Percentiles rank a stretch among this genome's conserved stretches.
Conservation (phyloP, 106 monocot species). For the Vanilla planifolia region DNA sequence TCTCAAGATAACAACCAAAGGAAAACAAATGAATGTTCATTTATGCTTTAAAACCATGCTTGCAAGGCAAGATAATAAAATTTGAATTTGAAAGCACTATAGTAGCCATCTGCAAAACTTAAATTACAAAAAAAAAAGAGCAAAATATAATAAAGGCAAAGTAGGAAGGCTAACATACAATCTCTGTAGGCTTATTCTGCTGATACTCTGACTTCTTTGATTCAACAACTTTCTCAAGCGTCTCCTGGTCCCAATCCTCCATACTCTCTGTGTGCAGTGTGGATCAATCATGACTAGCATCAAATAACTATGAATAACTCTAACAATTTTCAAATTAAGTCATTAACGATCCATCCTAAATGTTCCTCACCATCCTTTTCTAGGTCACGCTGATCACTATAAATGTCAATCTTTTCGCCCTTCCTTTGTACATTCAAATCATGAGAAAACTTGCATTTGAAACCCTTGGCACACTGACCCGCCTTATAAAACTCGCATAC, state of each 20-base stretch:
- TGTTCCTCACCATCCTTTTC: conserved; percentile 23
- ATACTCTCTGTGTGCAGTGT: conserved; percentile 83
- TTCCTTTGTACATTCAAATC: conserved; percentile 97
- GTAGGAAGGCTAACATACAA: conserved; percentile 55
- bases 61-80: too few relatives aligned
- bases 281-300: too few relatives aligned
- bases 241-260: conserved; percentile 99
- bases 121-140: too few relatives aligned
- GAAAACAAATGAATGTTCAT: too few relatives aligned
- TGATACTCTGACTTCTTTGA: conserved; percentile 82
- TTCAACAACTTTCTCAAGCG: conserved; percentile 82
- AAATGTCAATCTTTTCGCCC: conserved; percentile 93
- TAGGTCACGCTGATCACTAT: conserved; percentile 72
- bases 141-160: too few relatives aligned
- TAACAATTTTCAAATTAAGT: too few relatives aligned
- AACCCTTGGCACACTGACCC: conserved; percentile 87
- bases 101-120: too few relatives aligned
- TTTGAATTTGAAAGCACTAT: too few relatives aligned
- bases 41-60: too few relatives aligned
- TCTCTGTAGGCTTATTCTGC: conserved; percentile 92
- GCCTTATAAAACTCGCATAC: conserved; percentile 96
- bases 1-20: too few relatives aligned
- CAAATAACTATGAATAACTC: too few relatives aligned
- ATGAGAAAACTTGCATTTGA: conserved; percentile 96
- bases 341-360: too few relatives aligned